Conservation (phyloP, 345 rosid species). For the Schrenkiella parvula region DNA sequence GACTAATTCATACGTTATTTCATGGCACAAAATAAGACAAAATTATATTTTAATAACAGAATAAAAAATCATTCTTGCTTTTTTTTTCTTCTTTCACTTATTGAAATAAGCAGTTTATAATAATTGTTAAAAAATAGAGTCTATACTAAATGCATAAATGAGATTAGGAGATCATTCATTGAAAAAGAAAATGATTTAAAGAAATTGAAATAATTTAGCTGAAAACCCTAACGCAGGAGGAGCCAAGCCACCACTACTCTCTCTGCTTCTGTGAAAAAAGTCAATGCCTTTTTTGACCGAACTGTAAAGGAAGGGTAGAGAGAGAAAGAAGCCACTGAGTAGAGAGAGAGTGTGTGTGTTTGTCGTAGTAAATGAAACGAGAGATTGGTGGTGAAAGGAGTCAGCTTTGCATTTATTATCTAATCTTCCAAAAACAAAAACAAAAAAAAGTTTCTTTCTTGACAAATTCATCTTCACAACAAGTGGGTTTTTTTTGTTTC, state of each 20-base stretch:
- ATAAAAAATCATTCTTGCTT: background rate
- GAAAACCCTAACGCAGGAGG: background rate
- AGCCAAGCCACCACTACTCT: conserved; percentile 13
- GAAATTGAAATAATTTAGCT: conserved; percentile 3
- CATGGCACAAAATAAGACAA: conserved; percentile 13
- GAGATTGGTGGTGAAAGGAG: conserved; percentile 33
- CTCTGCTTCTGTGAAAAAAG: conserved; percentile 20
- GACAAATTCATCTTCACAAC: background rate
- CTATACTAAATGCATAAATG: background rate
- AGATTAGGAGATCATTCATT: background rate
- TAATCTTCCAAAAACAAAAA: background rate
- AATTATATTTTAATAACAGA: background rate
- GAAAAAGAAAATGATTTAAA: background rate
- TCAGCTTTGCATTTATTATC: conserved; percentile 31
- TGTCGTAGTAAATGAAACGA: conserved; percentile 19
- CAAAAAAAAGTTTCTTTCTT: background rate
- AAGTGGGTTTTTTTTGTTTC: background rate
- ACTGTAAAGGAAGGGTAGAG: conserved; percentile 1
- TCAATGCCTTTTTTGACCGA: conserved; percentile 29
- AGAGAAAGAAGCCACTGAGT: conserved; percentile 18
- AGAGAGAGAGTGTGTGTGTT: conserved; percentile 4
- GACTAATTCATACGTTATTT: conserved; percentile 16
- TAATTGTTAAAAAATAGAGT: background rate
- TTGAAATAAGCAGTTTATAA: background rate
- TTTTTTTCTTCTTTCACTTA: background rate